Conservation (phyloP, 805 yeast genomes). For the Saccharomycopsis sp. region DNA sequence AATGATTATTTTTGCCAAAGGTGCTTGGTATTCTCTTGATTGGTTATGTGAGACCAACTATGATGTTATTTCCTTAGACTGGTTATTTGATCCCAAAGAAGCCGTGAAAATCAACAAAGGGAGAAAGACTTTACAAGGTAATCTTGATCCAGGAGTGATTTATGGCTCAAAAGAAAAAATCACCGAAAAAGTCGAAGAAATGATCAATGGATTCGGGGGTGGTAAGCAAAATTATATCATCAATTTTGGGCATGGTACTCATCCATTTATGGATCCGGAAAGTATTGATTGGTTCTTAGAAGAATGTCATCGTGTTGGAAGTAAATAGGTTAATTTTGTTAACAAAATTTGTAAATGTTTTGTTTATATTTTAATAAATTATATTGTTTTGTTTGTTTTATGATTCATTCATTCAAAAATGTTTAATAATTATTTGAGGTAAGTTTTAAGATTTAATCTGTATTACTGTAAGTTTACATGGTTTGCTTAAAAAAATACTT, state of each 20-base stretch:
- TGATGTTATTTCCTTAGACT: slow-evolving; percentile 84
- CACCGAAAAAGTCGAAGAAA: slow-evolving; percentile 67
- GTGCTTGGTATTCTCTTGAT: slow-evolving; percentile 94
- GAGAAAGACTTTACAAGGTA: slow-evolving; percentile 85
- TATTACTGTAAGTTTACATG: no score
- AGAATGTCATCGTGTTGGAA: slow-evolving; percentile 78
- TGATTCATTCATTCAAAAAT: no score
- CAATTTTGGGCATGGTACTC: slow-evolving; percentile 97
- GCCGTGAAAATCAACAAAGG: slow-evolving; percentile 69
- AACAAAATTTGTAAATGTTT: not conserved
- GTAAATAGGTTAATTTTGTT: no score
- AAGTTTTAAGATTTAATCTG: no score
- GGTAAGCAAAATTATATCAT: slow-evolving; percentile 87
- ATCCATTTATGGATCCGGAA: slow-evolving; percentile 94
- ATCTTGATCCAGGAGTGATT: slow-evolving; percentile 89
- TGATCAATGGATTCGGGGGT: slow-evolving; percentile 90
- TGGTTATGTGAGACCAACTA: slow-evolving; percentile 73
- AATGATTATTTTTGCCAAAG: slow-evolving; percentile 84
- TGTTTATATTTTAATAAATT: not conserved
- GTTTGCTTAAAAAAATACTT: no score
- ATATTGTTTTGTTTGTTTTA: not conserved
- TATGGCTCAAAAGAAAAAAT: slow-evolving; percentile 84
- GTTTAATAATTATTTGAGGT: no score
- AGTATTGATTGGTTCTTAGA: slow-evolving; percentile 74
- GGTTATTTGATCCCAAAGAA: slow-evolving; percentile 77